Evolutionary conservation across 345 rosid genomes (phyloP), one percentile per base, ranked within the genome.

Genomic region (Gossypium arboreum): DNA sequence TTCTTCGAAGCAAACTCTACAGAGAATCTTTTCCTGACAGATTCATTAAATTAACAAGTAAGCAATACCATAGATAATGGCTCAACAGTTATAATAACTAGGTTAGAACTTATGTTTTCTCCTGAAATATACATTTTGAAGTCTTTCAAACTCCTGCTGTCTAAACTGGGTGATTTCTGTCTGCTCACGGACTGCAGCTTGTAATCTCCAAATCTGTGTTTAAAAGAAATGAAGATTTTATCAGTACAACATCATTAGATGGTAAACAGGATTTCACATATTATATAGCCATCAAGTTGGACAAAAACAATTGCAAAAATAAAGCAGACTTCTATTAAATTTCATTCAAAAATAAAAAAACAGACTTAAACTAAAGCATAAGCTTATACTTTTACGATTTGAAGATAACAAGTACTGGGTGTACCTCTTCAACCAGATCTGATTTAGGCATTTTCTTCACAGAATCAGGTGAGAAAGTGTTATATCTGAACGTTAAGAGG

Each of bases 1-100:
- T 64, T 88, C 97, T 83, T 90, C 96, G 12, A 92, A 94, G 87
- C 98, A 94, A 76, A 92, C 80, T 88, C 94, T 81, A 70, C 97
- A 92, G 2, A 94, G 90, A 62, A 92, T 92, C 84, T 86, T 94
- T 75, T 90, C 98, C 98, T 94, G 91, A 51, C 52, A 79, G 73
- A 79, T 71, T 55, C 69, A 79, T 61, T n/a, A 34, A 65, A 75
- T 73, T 18, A 67, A 55, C 9, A 25, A 27, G 50, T 57, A 12
- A 41, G 64, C 71, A 75, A 3, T 1, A 18, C 7, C 39, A 12
- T 2, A n/a, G 15, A 16, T 51, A 56, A 29, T 16, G 67, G 63
- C 18, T 39, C 20, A 24, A 41, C 2, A 17, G 69, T 18, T 34
- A 24, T 58, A 56, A 39, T 65, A 65, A 54, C 41, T 51, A 27